phyloP scores from a whole-genome alignment of 1,139 yeast species.

The Sugiyamaella pinicola region DNA sequence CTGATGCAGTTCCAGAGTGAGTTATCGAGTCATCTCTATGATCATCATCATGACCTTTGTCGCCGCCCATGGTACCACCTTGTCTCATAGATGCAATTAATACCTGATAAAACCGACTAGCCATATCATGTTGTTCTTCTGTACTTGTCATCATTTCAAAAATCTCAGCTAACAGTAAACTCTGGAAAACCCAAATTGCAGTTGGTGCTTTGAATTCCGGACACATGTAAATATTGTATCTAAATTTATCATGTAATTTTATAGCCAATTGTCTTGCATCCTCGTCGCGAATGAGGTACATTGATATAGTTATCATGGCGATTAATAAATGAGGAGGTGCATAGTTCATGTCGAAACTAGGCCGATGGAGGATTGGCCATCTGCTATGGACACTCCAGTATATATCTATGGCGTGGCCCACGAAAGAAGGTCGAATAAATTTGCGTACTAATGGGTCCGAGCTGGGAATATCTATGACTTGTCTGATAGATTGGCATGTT shows the following conservation, averaged over 20 bases:
- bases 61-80: conserved; percentile 30
- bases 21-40: conserved; percentile 13
- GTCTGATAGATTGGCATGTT: conserved; percentile 27
- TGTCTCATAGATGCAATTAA: conserved; percentile 34
- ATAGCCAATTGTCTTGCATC: conserved; percentile 44
- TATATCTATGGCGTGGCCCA: conserved; percentile 32
- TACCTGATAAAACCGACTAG: conserved; percentile 35
- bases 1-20: conserved; percentile 12
- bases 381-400: conserved; percentile 52
- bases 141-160: conserved; percentile 61
- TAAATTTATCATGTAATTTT: conserved; percentile 55
- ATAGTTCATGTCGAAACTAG: conserved; percentile 55
- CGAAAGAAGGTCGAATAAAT: conserved; percentile 30
- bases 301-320: conserved; percentile 58
- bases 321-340: conserved; percentile 55
- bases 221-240: conserved; percentile 59
- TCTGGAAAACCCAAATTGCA: conserved; percentile 64
- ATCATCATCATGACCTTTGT: conserved; percentile 11
- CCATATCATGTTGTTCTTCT: conserved; percentile 49
- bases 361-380: conserved; percentile 59
- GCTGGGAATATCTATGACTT: conserved; percentile 24
- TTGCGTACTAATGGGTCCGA: conserved; percentile 27
- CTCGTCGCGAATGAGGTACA: conserved; percentile 42
- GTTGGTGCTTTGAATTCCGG: conserved; percentile 62
- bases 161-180: conserved; percentile 61